Percentiles rank a stretch among this genome's conserved stretches.
phyloP scores from a whole-genome alignment of 2,329 filamentous ascomycete species.

The Emmonsiellopsis sp. region DNA sequence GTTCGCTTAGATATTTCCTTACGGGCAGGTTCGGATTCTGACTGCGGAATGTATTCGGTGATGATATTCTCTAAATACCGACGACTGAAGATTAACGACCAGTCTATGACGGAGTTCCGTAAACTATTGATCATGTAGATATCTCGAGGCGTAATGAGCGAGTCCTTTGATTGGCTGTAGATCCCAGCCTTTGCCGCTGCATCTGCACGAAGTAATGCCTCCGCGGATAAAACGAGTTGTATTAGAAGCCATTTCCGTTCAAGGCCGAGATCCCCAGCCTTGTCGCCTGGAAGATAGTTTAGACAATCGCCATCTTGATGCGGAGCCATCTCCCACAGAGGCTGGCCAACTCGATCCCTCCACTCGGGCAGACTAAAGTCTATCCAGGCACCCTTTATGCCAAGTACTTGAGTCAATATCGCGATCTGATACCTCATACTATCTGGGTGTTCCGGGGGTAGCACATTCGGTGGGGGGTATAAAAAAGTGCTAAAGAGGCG shows the following conservation, averaged over 20 bases:
- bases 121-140: constrained; percentile 37
- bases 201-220: constrained; percentile 46
- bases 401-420: constrained; percentile 33
- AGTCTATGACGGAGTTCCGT: constrained; percentile 44
- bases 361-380: constrained; percentile 39
- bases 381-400: constrained; percentile 35
- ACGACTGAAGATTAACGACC: constrained; percentile 46
- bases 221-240: constrained; percentile 45
- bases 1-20: background rate
- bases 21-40: background rate
- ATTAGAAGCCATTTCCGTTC: constrained; percentile 46
- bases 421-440: constrained; percentile 39
- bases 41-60: constrained; percentile 19
- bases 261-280: constrained; percentile 19
- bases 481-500: constrained; percentile 30
- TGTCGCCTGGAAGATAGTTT: constrained; percentile 13
- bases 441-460: constrained; percentile 17
- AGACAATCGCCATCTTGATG: constrained; percentile 27
- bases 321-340: constrained; percentile 33
- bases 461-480: constrained; percentile 23
- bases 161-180: constrained; percentile 27
- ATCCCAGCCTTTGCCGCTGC: constrained; percentile 35
- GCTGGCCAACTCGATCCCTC: constrained; percentile 36
- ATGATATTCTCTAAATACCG: constrained; percentile 44
- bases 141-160: constrained; percentile 34